Base-by-base conservation (phyloP, 2,329 filamentous ascomycete genomes). In the Penicillium vulpinum region DNA sequence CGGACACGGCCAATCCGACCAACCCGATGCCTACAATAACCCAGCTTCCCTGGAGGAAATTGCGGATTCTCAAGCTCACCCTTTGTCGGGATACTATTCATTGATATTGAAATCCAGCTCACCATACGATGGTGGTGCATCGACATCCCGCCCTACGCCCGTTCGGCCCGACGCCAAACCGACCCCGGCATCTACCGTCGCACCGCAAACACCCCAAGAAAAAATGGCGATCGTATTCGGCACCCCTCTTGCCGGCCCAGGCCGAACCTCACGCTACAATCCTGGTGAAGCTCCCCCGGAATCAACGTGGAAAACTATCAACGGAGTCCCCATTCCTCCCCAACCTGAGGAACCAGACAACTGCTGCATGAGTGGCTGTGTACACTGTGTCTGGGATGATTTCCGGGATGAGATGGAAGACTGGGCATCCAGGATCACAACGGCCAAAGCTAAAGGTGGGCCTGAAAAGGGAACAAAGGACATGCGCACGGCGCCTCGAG, bases 311-410 rank as follows among this genome's bases (percentile, higher is more conserved):
- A 74, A 70, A 54, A 77, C 73, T 2, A 80, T 97, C 54, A 92
- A 90, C 1, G 93, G 92, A 4, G 83, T 97, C 1, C 76, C 85
- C 18, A 88, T 97, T 5, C 94, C 94, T 2, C 92, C 92, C 0
- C 84, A 85, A 46, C 94, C 94, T 1, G 83, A 86, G 46, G 93
- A 99, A 75, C 94, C 94, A 4, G 94, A 97, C 69, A 97, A 99
- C 71, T 99, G 94, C 82, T 99, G 94, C 77, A 99, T 99, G 94
- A 94, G 90, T 70, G 94, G 94, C 3, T 99, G 94, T 72, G 93
- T 96, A 47, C 92, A 97, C 73, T 99, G 94, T 74, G 94, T 97
- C 3, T 97, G 92, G 92, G 92, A 97, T 67, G 81, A 86, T 51
- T 97, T 88, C 75, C 84, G 92, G 9, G 93, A 99, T 64, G 94